Conservation (phyloP, 495 filamentous ascomycete species). For the Neurospora discreta region DNA sequence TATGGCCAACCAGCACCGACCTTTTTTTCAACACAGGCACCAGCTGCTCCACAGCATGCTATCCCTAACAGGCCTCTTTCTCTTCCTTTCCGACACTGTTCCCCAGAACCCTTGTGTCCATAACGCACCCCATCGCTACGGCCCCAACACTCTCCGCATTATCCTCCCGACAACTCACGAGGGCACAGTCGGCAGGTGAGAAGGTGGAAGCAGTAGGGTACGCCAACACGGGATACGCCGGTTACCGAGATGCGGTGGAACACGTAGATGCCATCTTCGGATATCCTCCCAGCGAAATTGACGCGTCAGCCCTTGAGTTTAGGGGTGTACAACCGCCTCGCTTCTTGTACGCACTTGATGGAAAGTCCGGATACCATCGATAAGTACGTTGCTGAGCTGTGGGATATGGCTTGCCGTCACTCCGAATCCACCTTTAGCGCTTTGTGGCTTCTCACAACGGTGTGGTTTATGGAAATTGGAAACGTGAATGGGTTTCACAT, state of each 20-base stretch:
- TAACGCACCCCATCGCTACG: neutral
- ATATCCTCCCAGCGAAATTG: neutral
- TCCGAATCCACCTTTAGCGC: neutral
- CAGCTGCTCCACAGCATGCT: neutral
- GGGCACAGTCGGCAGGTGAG: neutral
- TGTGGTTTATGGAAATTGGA: neutral
- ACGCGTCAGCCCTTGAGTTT: neutral
- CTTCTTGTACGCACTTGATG: neutral
- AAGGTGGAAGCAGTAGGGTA: neutral
- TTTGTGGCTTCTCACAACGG: neutral
- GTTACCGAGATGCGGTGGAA: neutral
- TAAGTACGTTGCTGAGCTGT: neutral
- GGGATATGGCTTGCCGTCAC: neutral
- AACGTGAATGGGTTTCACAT: neutral
- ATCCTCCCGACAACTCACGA: neutral
- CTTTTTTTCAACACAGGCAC: neutral
- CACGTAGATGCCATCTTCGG: neutral
- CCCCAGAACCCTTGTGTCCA: neutral
- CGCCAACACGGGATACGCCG: neutral
- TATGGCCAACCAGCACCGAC: neutral
- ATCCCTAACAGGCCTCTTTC: neutral
- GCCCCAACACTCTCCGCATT: neutral
- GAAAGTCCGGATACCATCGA: neutral
- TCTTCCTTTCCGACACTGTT: neutral
- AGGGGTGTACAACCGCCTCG: neutral